A percentile compares a stretch with the other conserved stretches of the same genome.
phyloP scores from a whole-genome alignment of 2,329 filamentous ascomycete genomes.

The Cytospora schulzeri region DNA sequence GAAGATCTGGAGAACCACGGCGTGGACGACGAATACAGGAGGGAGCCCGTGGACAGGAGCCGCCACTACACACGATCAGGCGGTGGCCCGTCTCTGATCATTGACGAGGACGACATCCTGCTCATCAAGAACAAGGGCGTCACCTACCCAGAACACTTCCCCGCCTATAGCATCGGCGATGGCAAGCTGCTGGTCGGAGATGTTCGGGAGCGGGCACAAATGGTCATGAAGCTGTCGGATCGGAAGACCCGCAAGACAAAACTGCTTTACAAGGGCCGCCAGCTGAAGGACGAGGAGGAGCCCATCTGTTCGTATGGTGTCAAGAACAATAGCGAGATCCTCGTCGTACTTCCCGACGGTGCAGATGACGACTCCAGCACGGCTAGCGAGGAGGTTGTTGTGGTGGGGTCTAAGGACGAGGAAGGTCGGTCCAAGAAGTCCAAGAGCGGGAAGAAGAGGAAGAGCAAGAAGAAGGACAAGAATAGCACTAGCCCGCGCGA shows the following conservation, averaged over 20 bases:
- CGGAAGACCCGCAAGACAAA: constrained; percentile 57
- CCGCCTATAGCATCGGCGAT: constrained; percentile 74
- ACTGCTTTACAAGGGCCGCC: constrained; percentile 73
- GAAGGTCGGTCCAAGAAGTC: constrained; percentile 46
- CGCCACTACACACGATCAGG: constrained; percentile 26
- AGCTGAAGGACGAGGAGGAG: constrained; percentile 64
- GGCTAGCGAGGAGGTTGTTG: constrained; percentile 46
- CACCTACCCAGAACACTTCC: constrained; percentile 71
- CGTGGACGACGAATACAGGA: constrained; percentile 36
- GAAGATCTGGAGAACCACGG: constrained; percentile 62
- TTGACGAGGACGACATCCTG: constrained; percentile 67
- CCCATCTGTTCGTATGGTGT: constrained; percentile 62
- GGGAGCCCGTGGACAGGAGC: constrained; percentile 29
- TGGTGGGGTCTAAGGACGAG: constrained; percentile 49
- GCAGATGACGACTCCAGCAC: constrained; percentile 43
- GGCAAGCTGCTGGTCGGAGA: constrained; percentile 69
- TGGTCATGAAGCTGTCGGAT: constrained; percentile 65
- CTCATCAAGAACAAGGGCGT: constrained; percentile 68
- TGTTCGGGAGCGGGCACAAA: constrained; percentile 66
- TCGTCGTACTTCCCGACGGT: constrained; percentile 59
- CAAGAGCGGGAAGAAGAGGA: constrained; percentile 40
- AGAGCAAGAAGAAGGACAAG: constrained; percentile 47
- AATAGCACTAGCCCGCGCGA: constrained; percentile 49
- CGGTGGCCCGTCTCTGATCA: constrained; percentile 34
- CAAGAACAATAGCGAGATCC: constrained; percentile 63